A percentile compares a stretch with the other conserved stretches of the same genome.
phyloP scores from a whole-genome alignment of 257 asterid species.

The Thymus mandschuricus region DNA sequence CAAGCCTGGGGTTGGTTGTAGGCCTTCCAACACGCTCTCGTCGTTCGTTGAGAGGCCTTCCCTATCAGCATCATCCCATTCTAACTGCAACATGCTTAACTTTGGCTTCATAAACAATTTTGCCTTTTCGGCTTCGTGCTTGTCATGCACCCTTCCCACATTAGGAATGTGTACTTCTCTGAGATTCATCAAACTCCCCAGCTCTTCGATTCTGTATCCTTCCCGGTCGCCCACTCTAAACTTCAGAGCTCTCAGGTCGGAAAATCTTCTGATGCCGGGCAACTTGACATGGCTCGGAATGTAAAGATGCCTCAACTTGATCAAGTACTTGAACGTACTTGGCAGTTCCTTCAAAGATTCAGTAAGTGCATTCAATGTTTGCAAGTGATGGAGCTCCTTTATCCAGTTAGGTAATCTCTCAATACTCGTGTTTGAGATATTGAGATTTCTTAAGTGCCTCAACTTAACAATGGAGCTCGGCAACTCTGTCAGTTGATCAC shows the following conservation, averaged over 20 bases:
- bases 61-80: background rate
- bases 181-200: background rate
- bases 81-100: background rate
- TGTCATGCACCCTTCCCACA: background rate
- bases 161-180: background rate
- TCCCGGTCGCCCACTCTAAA: background rate
- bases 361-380: no score
- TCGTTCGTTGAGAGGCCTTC: background rate
- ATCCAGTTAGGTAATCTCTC: no score
- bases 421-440: no score
- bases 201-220: background rate
- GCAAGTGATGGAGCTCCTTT: no score
- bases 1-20: background rate
- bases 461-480: no score
- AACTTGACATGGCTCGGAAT: background rate
- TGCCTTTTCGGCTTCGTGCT: background rate
- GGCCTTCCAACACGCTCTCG: conserved; percentile 7
- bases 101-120: background rate
- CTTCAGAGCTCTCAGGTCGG: background rate
- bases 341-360: no score
- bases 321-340: no score
- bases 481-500: no score
- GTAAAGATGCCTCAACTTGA: background rate
- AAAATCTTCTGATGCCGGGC: background rate
- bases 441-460: no score